Conservation (phyloP, 225 moss, liverwort and hornwort species). For the Takakia lepidozioides region DNA sequence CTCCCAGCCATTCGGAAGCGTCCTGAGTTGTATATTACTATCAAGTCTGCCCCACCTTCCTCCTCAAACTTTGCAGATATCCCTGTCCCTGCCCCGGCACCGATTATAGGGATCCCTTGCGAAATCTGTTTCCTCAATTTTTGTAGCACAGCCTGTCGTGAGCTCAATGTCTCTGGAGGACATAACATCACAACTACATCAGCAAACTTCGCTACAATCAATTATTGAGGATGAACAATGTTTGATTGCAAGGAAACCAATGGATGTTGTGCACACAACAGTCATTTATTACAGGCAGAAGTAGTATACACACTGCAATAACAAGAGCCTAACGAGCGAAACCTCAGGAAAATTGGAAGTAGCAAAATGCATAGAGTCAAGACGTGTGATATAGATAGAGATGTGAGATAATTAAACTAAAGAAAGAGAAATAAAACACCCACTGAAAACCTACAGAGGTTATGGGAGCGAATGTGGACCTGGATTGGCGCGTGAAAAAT, state of each 20-base stretch:
- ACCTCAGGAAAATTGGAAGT: too few species aligned
- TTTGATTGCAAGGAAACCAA: too few species aligned
- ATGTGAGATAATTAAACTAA: slow-evolving; percentile 3
- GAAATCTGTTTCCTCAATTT: slow-evolving; percentile 69
- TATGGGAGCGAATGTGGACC: slow-evolving; percentile 52
- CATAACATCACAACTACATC: too few species aligned
- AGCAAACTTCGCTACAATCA: too few species aligned
- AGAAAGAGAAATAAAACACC: slow-evolving; percentile 4
- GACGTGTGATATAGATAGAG: too few species aligned
- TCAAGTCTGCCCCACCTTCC: slow-evolving; percentile 83
- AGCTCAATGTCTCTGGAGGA: slow-evolving; percentile 55
- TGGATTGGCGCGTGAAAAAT: slow-evolving; percentile 73
- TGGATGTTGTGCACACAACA: too few species aligned
- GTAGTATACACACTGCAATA: too few species aligned
- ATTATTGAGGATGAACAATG: too few species aligned
- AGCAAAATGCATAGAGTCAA: too few species aligned
- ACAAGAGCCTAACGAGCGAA: too few species aligned
- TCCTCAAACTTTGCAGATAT: slow-evolving; percentile 98
- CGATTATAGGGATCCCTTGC: slow-evolving; percentile 85
- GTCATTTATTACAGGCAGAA: too few species aligned
- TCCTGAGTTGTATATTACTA: slow-evolving; percentile 86
- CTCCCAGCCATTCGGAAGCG: slow-evolving; percentile 96
- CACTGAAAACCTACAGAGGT: too few species aligned
- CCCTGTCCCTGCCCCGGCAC: slow-evolving; percentile 98
- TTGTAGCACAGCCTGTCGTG: slow-evolving; percentile 40